Percentiles rank a stretch among this genome's conserved stretches.
Conservation (phyloP, 305 asterid genomes). For the Solanum chacoense region DNA sequence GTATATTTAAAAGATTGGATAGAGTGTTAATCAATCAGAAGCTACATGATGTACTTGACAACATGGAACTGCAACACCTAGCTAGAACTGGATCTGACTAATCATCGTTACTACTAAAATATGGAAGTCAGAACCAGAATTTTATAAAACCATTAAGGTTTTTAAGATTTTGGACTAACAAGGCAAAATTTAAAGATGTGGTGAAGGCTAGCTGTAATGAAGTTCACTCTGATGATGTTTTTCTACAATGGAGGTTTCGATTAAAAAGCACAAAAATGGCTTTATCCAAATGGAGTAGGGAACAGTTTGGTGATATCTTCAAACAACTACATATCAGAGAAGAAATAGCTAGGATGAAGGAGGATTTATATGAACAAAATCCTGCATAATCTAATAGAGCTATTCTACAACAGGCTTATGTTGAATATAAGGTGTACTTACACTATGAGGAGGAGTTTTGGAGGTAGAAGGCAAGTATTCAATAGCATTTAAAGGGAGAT, state of each 20-base stretch:
- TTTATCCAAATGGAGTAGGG: not conserved
- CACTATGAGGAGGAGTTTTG: not conserved
- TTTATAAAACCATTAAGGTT: no score
- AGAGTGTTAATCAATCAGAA: not conserved
- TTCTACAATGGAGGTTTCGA: no score
- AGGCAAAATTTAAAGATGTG: not conserved
- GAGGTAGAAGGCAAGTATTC: no score
- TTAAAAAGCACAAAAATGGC: not conserved
- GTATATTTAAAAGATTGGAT: not conserved
- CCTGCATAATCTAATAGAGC: not conserved
- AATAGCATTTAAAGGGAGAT: not conserved
- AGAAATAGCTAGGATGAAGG: not conserved
- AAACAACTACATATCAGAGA: not conserved
- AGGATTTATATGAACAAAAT: no score
- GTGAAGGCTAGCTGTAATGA: not conserved
- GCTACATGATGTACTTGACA: not conserved
- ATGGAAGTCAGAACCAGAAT: not conserved
- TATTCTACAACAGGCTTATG: not conserved
- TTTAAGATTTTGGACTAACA: not conserved
- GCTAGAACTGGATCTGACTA: not conserved
- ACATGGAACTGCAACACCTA: not conserved
- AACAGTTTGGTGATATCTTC: not conserved
- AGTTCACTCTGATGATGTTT: not conserved
- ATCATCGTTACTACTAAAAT: not conserved
- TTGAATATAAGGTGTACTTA: no score